Evolutionary conservation across 306 rosid species (phyloP), one percentile per base, ranked within the genome.

Genomic region (Geum urbanum): DNA sequence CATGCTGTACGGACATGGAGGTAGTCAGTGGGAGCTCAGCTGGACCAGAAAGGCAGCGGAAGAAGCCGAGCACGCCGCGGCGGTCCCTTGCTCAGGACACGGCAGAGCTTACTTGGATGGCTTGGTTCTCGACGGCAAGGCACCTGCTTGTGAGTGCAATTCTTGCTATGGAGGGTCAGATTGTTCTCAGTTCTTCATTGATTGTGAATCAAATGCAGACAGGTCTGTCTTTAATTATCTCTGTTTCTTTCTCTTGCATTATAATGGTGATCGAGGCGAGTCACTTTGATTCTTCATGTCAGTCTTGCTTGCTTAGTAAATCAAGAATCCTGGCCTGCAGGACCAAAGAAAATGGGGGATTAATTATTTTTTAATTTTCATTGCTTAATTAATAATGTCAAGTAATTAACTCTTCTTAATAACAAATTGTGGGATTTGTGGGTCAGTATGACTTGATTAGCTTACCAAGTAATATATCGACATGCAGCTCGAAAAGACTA

Each of bases 61-160:
- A 71, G 77, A 83, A 73, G 87, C 87, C 0, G 84, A 86, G 75
- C 22, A 2, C 0, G 87, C 83, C 74, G 87, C 84, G 11, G 80
- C 85, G 9, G 76, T 75, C 19, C 12, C 66, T 52, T 86, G 87
- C 43, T 83, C 90, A 1, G 87, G 90, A 15, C 90, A 86, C 76
- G 90, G 90, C 57, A 78, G 84, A 58, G 84, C 85, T 20, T 86
- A 75, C 65, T 54, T 83, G 72, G 90, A 86, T 76, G 87, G 90
- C 5, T 12, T 80, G 54, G 40, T 80, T 75, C 73, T 83, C 13
- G 58, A 65, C 14, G 85, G 79, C 2, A 72, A 74, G 20, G 7
- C 51, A 2, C 87, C 82, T 7, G 70, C 66, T 72, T 86, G 90
- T 71, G 90, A 86, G 44, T 86, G 90, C 73, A 76, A 86, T 71